Percentiles rank a stretch among this genome's conserved stretches.
phyloP scores from a whole-genome alignment of 2,329 filamentous ascomycete genomes.

The Botrytis tulipae region DNA sequence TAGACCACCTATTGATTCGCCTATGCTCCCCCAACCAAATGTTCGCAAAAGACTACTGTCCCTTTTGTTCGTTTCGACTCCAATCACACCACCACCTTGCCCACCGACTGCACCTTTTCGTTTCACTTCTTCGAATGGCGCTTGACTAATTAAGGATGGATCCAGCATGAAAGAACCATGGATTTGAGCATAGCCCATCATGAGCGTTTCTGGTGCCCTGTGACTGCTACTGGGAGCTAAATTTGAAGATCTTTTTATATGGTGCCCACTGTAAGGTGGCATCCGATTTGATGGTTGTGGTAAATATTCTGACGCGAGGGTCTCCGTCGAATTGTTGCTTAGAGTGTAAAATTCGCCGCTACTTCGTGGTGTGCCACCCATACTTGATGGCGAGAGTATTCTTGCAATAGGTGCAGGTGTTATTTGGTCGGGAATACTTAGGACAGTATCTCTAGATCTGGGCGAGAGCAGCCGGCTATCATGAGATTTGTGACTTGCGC shows the following conservation, averaged over 20 bases:
- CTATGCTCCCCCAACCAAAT: conserved; percentile 84
- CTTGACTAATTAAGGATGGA: conserved; percentile 83
- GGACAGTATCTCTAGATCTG: conserved; percentile 40
- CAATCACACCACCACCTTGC: conserved; percentile 83
- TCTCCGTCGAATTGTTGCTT: conserved; percentile 94
- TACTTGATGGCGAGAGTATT: conserved; percentile 75
- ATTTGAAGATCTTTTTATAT: conserved; percentile 45
- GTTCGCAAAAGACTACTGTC: conserved; percentile 78
- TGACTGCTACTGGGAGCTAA: conserved; percentile 44
- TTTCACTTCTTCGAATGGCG: conserved; percentile 93
- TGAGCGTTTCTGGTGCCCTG: conserved; percentile 70
- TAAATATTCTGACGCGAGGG: conserved; percentile 84
- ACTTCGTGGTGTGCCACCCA: conserved; percentile 76
- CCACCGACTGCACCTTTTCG: conserved; percentile 86
- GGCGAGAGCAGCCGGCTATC: conserved; percentile 33
- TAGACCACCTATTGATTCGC: conserved; percentile 82
- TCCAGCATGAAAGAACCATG: conserved; percentile 90
- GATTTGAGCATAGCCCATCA: conserved; percentile 98
- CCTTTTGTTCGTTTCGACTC: conserved; percentile 69
- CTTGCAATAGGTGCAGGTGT: conserved; percentile 55
- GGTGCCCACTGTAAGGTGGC: conserved; percentile 44
- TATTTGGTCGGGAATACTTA: conserved; percentile 55
- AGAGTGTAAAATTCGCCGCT: conserved; percentile 94
- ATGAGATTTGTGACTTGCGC: conserved; percentile 18
- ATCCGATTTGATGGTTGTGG: conserved; percentile 48